phyloP scores from a whole-genome alignment of 495 filamentous ascomycete genomes.

The Aspergillus conjunctus region DNA sequence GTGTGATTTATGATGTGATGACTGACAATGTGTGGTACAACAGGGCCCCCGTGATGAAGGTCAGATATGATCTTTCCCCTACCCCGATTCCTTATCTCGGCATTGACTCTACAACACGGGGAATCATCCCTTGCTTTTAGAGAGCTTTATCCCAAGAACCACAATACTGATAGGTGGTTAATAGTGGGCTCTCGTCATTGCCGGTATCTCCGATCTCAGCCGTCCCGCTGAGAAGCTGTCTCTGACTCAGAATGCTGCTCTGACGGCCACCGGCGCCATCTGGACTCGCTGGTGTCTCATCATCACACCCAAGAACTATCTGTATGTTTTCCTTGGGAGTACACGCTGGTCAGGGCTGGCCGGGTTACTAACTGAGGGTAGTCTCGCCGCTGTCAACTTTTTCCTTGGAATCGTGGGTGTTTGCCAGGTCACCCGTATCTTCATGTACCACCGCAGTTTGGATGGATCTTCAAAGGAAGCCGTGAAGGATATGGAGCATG shows the following conservation, averaged over 20 bases:
- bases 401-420: conserved; percentile 88
- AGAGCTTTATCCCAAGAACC: not conserved
- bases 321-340: conserved; percentile 55
- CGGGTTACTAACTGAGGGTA: conserved; percentile 30
- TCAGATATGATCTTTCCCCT: conserved; percentile 40
- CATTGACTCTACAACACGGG: not conserved
- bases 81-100: not conserved
- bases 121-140: no score
- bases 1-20: not conserved
- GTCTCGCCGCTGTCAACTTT: conserved; percentile 95
- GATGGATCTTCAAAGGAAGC: conserved; percentile 47
- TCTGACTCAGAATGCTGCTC: conserved; percentile 83
- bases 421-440: conserved; percentile 78
- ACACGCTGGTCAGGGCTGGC: not conserved
- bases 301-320: conserved; percentile 88
- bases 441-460: conserved; percentile 64
- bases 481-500: conserved; percentile 52
- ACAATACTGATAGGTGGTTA: conserved; percentile 18
- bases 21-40: conserved; percentile 21
- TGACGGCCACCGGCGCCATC: conserved; percentile 88
- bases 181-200: conserved; percentile 87
- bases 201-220: conserved; percentile 87
- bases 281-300: conserved; percentile 99
- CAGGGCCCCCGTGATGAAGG: conserved; percentile 97
- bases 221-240: conserved; percentile 93